These are phyloP conservation scores for Backusella liffmaniae DNA, from an alignment of 192 early-diverging fungal species.

Conservation along the genomic window DNA sequence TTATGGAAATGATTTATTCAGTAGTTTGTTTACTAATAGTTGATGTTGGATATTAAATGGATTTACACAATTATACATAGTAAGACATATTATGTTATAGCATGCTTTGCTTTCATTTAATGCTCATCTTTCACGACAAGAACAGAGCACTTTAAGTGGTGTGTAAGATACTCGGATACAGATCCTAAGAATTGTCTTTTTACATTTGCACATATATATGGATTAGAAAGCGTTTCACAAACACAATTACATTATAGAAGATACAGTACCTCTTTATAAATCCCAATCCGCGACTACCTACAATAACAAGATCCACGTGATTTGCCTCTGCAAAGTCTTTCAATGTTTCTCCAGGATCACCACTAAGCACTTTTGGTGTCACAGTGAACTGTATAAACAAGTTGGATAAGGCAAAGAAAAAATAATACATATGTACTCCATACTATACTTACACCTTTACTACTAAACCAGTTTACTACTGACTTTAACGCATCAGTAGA, in stretches of 20 bases:
- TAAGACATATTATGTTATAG: not conserved
- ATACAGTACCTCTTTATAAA: conserved; percentile 21
- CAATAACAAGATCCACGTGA: conserved; percentile 18
- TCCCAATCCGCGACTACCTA: conserved; percentile 24
- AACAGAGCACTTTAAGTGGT: conserved; percentile 19
- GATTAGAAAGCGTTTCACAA: not conserved
- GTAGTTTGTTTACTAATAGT: not conserved
- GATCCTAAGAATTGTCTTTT: conserved; percentile 24
- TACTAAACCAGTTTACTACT: conserved; percentile 12
- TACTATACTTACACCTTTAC: conserved; percentile 21
- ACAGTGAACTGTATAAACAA: conserved; percentile 5
- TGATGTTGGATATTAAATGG: not conserved
- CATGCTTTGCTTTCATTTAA: not conserved
- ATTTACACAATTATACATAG: not conserved
- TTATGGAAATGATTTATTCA: not conserved
- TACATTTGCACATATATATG: not conserved
- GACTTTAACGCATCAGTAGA: conserved; percentile 14
- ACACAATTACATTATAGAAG: not conserved
- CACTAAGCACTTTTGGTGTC: conserved; percentile 12
- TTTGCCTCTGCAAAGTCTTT: conserved; percentile 20
- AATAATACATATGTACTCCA: not conserved
- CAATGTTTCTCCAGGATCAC: conserved; percentile 14
- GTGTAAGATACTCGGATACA: conserved; percentile 24
- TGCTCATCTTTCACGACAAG: conserved; percentile 16
- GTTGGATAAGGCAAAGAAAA: not conserved